Conservation (phyloP, 1,139 yeast species). For the Geotrichum cucujoidarum region DNA sequence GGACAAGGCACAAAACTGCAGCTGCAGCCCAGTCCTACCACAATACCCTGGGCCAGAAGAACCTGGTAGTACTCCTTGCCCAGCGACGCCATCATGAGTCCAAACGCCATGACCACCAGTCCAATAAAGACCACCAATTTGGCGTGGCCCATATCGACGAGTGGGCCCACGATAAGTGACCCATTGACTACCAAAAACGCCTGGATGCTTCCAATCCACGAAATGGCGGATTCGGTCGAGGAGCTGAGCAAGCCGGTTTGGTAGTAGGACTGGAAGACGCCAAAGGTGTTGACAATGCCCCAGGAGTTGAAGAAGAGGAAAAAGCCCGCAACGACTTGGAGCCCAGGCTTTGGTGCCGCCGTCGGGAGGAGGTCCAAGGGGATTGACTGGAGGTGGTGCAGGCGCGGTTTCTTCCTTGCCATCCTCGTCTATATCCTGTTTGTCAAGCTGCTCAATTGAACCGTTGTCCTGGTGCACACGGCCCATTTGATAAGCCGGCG, state of each 20-base stretch:
- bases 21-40: constrained; percentile 48
- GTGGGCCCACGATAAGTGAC: constrained; percentile 55
- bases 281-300: constrained; percentile 57
- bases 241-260: constrained; percentile 43
- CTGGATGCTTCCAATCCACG: constrained; percentile 63
- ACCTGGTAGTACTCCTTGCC: constrained; percentile 50
- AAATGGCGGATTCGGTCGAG: constrained; percentile 43
- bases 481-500: no score
- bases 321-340: constrained; percentile 38
- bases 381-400: background rate
- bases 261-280: constrained; percentile 60
- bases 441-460: no score
- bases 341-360: constrained; percentile 35
- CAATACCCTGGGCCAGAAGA: constrained; percentile 52
- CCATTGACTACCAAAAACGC: constrained; percentile 52
- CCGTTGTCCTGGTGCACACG: no score
- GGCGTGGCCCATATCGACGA: constrained; percentile 47
- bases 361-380: constrained; percentile 25
- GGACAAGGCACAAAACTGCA: constrained; percentile 23
- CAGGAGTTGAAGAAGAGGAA: constrained; percentile 50
- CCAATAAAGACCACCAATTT: constrained; percentile 41
- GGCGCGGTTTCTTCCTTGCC: background rate
- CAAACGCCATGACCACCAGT: constrained; percentile 40
- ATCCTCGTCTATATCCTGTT: no score
- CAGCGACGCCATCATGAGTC: constrained; percentile 51